Base-by-base conservation (phyloP, 2,329 filamentous ascomycete species). In the Fusarium liriodendri region DNA sequence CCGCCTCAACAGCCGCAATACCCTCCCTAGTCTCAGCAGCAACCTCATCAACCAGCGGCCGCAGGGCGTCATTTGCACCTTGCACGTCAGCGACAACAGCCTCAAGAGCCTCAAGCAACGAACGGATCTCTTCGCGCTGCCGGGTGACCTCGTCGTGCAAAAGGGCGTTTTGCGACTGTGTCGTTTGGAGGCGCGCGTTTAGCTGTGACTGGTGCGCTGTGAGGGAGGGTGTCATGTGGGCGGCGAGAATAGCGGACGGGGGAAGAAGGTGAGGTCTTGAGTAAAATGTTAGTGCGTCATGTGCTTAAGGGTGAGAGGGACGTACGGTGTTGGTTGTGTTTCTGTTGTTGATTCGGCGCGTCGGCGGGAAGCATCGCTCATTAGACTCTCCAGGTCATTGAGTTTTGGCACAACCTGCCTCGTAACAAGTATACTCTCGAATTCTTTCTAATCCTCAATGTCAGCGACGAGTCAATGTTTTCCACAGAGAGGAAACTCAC, bases 381-480 rank as follows among this genome's bases (percentile, higher is more conserved):
- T 84, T 16, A 92, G 83, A 29, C 75, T 81, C 77, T 92, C 90
- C 8, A 92, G 84, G 79, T 89, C 86, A 79, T 92, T 92, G 11
- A 92, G 84, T 69, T 87, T 87, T 42, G 83, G 82, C 3, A 92
- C 85, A 14, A 91, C 89, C 52, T 85, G 83, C 68, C 89, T 82
- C 67, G 84, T 82, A 20, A 82, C 76, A 67, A 91, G 79, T 66
- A 92, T 89, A 20, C 82, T 83, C 22, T 87, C 86, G 78, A 92
- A 92, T 79, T 92, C 89, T 77, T 85, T 85, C 84, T 88, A 70
- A 42, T 52, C 27, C 8, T 4, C 2, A 9, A 2, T 13, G 3
- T 79, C 52, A 73, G 70, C 45, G 11, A 29, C 27, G 13, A 29
- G n/a, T 54, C 29, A 29, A 55, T 16, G 4, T 20, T 25, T 5